Evolutionary conservation across 169 alveolate genomes (phyloP).

Genomic region (Plasmodium fragile): DNA sequence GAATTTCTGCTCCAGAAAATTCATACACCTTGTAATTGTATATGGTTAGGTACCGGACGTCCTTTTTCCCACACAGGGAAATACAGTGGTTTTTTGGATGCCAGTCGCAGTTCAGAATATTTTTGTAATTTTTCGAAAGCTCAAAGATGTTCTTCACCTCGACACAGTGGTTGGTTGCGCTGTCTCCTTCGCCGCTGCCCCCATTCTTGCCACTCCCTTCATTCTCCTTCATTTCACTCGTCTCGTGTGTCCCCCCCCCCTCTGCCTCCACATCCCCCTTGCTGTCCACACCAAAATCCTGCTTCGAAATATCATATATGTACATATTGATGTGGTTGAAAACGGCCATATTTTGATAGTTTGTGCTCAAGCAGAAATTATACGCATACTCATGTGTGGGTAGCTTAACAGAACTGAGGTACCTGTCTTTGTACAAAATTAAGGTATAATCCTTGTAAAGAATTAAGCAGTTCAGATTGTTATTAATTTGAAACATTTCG

Average conservation of each 20-base stretch:
- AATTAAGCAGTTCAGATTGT: conserved; percentile 35
- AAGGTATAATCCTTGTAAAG: conserved; percentile 56
- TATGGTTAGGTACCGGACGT: conserved; percentile 47
- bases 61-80: conserved; percentile 69
- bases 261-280: background rate
- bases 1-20: conserved; percentile 53
- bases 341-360: conserved; percentile 63
- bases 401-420: conserved; percentile 25
- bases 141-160: conserved; percentile 45
- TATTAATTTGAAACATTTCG: conserved; percentile 17
- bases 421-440: conserved; percentile 40
- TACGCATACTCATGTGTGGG: conserved; percentile 59
- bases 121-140: conserved; percentile 65
- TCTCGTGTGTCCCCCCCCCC: background rate
- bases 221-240: background rate
- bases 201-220: background rate
- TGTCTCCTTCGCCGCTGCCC: background rate
- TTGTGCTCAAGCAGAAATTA: conserved; percentile 68
- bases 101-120: conserved; percentile 63
- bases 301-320: conserved; percentile 45
- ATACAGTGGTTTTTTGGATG: conserved; percentile 72
- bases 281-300: background rate
- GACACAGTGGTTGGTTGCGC: background rate
- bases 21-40: conserved; percentile 70
- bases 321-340: conserved; percentile 58